Evolutionary conservation across 1,284 basidiomycete genomes (phyloP).

Genomic region (Ustilago vetiveriae): DNA sequence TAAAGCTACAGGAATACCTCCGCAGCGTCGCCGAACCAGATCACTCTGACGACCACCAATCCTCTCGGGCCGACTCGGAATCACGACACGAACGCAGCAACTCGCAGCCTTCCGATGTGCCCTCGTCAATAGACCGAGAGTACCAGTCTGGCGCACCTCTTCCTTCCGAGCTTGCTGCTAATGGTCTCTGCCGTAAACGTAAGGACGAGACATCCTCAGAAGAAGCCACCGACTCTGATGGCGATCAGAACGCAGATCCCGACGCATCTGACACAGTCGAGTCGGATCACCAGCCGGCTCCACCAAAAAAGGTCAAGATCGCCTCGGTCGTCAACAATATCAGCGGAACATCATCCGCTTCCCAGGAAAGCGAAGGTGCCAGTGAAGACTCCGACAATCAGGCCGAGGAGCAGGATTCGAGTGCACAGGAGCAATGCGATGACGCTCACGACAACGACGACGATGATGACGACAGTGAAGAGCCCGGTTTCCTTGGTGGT

Average conservation of each 20-base stretch:
- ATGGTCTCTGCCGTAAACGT: slow-evolving; percentile 20
- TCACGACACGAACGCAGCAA: not conserved
- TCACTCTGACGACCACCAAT: slow-evolving; percentile 13
- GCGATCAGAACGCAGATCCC: not conserved
- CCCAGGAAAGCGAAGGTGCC: slow-evolving; percentile 1
- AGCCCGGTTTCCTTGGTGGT: slow-evolving; percentile 16
- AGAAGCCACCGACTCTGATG: slow-evolving; percentile 4
- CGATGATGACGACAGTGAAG: slow-evolving; percentile 13
- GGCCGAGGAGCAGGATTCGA: slow-evolving; percentile 1
- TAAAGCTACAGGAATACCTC: slow-evolving; percentile 16
- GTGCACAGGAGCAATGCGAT: too few relatives aligned
- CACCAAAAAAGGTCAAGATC: slow-evolving; percentile 33
- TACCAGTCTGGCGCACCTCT: not conserved
- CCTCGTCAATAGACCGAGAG: slow-evolving; percentile 10
- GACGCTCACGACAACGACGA: too few relatives aligned
- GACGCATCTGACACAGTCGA: slow-evolving; percentile 17
- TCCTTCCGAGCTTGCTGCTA: not conserved
- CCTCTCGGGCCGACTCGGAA: slow-evolving; percentile 3
- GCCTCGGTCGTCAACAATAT: slow-evolving; percentile 5
- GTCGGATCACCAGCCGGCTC: slow-evolving; percentile 4
- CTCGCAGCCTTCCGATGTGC: slow-evolving; percentile 2
- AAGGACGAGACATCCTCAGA: slow-evolving; percentile 9
- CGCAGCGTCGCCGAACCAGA: slow-evolving; percentile 24
- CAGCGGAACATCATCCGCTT: not conserved
- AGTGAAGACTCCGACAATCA: not conserved